phyloP scores from a whole-genome alignment of 257 asterid species.

The Petunia secreta region DNA sequence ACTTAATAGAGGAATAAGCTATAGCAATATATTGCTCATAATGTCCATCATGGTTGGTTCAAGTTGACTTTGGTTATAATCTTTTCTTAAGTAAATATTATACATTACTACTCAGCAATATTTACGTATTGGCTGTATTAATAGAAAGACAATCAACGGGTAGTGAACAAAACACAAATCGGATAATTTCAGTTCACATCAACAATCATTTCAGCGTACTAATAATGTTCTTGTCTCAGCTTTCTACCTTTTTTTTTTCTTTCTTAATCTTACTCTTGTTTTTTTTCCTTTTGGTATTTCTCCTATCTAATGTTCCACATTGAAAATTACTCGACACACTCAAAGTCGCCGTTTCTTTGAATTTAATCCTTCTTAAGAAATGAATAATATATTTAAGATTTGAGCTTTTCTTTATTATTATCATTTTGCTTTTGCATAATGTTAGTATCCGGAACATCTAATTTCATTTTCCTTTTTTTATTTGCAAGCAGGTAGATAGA shows the following conservation, averaged over 20 bases:
- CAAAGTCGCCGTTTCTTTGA: neutral
- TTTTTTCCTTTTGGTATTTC: neutral
- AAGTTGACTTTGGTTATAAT: slow-evolving; percentile 41
- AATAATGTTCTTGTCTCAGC: neutral
- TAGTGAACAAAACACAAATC: slow-evolving; percentile 29
- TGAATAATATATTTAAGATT: too few relatives aligned
- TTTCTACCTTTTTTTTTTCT: neutral
- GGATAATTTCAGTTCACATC: slow-evolving; percentile 51
- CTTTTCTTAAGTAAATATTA: slow-evolving; percentile 15
- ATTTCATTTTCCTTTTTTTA: neutral
- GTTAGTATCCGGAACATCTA: neutral
- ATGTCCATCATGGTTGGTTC: slow-evolving; percentile 4
- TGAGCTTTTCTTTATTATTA: too few relatives aligned
- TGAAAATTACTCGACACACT: neutral
- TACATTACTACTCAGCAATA: neutral
- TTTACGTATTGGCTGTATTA: slow-evolving; percentile 43
- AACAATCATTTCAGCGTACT: slow-evolving; percentile 47
- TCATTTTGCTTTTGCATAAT: neutral
- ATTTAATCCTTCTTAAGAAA: neutral
- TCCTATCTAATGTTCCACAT: neutral
- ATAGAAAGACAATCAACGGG: slow-evolving; percentile 34
- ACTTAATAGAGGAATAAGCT: neutral
- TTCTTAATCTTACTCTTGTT: neutral
- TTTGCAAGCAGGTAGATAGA: slow-evolving; percentile 70
- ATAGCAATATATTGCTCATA: neutral